These are phyloP conservation scores for Coffea humblotiana DNA, from an alignment of 305 asterid genomes.

Conservation along the genomic window DNA sequence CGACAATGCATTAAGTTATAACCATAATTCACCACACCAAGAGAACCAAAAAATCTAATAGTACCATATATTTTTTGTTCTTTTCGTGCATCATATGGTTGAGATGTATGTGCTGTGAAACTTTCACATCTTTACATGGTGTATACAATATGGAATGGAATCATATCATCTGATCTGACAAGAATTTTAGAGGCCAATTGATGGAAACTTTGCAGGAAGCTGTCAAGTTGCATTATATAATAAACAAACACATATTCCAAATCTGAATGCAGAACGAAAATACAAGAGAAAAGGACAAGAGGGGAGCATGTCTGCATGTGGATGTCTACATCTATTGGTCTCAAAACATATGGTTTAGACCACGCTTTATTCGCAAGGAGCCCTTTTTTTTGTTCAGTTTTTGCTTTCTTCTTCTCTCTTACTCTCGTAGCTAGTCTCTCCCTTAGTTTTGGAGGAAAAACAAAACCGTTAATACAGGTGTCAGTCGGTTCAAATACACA, in stretches of 20 bases:
- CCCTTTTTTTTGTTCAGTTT: constrained; percentile 1
- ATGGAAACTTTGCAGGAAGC: constrained; percentile 28
- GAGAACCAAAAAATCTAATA: background rate
- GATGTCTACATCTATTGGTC: constrained; percentile 44
- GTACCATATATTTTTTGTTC: background rate
- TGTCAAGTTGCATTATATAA: constrained; percentile 22
- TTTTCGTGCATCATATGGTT: background rate
- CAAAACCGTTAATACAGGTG: constrained; percentile 14
- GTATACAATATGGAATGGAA: constrained; percentile 3
- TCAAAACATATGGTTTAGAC: constrained; percentile 18
- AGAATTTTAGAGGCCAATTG: constrained; percentile 24
- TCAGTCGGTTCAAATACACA: background rate
- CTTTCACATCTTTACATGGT: constrained; percentile 16
- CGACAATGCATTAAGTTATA: background rate
- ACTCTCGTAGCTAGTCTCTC: background rate
- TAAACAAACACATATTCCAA: constrained; percentile 23
- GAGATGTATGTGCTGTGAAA: background rate
- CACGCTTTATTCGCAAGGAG: constrained; percentile 26
- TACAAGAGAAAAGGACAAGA: constrained; percentile 45
- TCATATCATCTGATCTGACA: constrained; percentile 4
- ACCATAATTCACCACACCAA: background rate
- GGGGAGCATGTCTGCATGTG: constrained; percentile 51
- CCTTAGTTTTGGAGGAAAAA: constrained; percentile 18
- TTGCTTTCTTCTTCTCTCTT: constrained; percentile 1
- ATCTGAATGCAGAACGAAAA: constrained; percentile 23